Base-by-base conservation (phyloP, 208 protist genomes). In the Trypanosoma melophagium region DNA sequence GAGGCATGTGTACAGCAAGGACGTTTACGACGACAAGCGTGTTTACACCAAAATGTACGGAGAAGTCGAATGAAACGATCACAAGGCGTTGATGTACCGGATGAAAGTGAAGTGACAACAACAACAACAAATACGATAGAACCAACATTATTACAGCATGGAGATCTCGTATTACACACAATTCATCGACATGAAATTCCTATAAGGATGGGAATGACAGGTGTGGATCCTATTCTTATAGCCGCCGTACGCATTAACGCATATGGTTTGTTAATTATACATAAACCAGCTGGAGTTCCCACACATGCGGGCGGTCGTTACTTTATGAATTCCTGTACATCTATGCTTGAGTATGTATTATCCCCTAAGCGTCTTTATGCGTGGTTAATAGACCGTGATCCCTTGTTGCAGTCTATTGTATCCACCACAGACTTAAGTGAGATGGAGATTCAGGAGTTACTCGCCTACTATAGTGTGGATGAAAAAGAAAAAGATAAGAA, bases 181-280 rank as follows among this genome's bases (percentile, higher is more conserved):
- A 77, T 98, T 9, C 97, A 98, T 69, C 89, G 95, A 16, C 97
- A 98, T 69, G 97, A 98, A 67, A 83, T 97, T 7, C 95, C 95
- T 0, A 84, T 98, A 0, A 54, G 65, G 7, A 76, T 94, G 13
- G 93, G 96, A 16, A 21, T 74, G 0, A 67, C 64, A 17, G 89
- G 86, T 21, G 60, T 81, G 1, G 89, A 87, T 51, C 69, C 86
- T 4, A 70, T 92, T 42, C 40, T 61, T 25, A 53, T 93, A 25
- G 66, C 81, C 4, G 75, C 79, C 0, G 86, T 90, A 9, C 68
- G 80, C 59, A 95, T 95, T 44, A 21, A 12, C 4, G 42, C 13
- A 7, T 90, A 87, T 72, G 90, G 90, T 13, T 50, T 94, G 24
- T 35, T 93, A 21, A 67, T 76, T 44, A 64, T 95, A 10, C 61